Evolutionary conservation across 1,284 basidiomycete species (phyloP).

Genomic region (Laetiporus sulphureus): DNA sequence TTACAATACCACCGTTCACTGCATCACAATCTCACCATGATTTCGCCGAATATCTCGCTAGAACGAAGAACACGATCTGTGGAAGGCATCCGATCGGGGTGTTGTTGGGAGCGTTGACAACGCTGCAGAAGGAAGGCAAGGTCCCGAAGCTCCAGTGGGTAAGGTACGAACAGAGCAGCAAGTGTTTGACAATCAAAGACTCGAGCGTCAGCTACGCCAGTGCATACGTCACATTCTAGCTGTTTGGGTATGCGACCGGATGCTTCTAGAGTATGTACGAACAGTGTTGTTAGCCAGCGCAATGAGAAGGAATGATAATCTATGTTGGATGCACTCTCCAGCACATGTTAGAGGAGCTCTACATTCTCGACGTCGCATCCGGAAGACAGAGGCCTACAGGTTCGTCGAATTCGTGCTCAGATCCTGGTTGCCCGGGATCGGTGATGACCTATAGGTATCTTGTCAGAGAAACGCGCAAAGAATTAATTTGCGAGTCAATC

Average conservation of each 20-base stretch:
- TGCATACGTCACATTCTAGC: constrained; percentile 63
- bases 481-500: no score
- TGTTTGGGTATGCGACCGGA: no score
- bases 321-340: no score
- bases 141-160: constrained; percentile 65
- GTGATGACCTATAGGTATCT: constrained; percentile 43
- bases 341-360: no score
- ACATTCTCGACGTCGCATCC: constrained; percentile 34
- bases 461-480: background rate
- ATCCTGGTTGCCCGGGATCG: constrained; percentile 55
- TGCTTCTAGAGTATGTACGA: background rate
- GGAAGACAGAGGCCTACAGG: constrained; percentile 47
- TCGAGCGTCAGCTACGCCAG: constrained; percentile 96
- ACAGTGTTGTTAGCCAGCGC: background rate
- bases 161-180: constrained; percentile 88
- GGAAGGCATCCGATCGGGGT: constrained; percentile 95
- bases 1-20: constrained; percentile 51
- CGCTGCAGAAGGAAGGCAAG: constrained; percentile 46
- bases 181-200: constrained; percentile 62
- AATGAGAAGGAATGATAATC: background rate
- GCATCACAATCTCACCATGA: constrained; percentile 49
- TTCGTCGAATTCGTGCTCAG: constrained; percentile 50
- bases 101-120: constrained; percentile 70
- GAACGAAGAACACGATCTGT: constrained; percentile 95
- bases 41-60: constrained; percentile 72